Percentiles rank a stretch among this genome's conserved stretches.
Conservation (phyloP, 169 alveolate species). For the Amoebophrya sp. region DNA sequence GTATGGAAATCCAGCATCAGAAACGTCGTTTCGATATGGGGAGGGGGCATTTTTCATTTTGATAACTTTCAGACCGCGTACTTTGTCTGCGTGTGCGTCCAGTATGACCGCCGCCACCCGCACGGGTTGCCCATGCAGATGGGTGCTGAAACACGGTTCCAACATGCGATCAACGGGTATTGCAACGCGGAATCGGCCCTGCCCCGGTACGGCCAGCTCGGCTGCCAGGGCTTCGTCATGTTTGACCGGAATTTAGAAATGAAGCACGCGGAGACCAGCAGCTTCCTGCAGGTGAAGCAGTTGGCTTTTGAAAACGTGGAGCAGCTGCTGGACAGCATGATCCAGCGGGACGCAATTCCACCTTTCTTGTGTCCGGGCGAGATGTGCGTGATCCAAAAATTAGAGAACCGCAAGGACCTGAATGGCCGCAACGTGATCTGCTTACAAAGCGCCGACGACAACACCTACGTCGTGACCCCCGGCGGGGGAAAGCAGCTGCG, state of each 20-base stretch:
- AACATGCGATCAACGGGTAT: background rate
- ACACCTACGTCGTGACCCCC: background rate
- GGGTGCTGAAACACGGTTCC: background rate
- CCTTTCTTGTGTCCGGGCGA: background rate
- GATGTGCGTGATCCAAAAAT: background rate
- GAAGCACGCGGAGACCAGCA: background rate
- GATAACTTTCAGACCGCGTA: too few relatives aligned
- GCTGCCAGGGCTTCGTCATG: background rate
- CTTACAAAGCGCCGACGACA: background rate
- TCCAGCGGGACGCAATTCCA: background rate
- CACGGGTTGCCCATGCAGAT: background rate
- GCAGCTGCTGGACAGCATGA: background rate
- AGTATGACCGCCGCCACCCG: background rate
- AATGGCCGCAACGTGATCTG: background rate
- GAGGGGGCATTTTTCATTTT: too few relatives aligned
- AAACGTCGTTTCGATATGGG: too few relatives aligned
- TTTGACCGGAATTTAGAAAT: background rate
- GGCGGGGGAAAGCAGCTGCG: background rate
- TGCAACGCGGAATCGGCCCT: background rate
- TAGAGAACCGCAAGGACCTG: background rate
- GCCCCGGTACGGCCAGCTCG: background rate
- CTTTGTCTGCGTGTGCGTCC: background rate
- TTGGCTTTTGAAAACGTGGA: background rate
- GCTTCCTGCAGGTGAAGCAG: background rate
- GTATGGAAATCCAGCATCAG: too few relatives aligned